phyloP scores from a whole-genome alignment of 176 grass and related monocot genomes.

The Carex kokanica region DNA sequence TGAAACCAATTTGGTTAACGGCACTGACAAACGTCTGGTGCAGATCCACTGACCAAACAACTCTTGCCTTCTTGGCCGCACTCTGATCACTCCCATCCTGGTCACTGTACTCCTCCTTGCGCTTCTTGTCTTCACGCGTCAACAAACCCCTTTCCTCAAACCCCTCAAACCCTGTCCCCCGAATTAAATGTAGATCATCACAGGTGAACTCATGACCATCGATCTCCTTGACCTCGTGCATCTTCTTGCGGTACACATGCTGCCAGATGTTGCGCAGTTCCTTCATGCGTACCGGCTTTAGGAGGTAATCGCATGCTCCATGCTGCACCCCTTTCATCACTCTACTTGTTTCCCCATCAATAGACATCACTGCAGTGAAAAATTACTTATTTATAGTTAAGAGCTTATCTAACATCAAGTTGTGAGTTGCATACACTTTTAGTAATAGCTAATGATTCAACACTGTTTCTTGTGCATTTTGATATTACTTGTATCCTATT shows the following conservation, averaged over 20 bases:
- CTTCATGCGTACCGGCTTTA: constrained; percentile 99
- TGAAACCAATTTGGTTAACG: constrained; percentile 98
- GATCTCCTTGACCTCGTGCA: constrained; percentile 91
- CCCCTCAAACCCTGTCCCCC: constrained; percentile 53
- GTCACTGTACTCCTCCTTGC: constrained; percentile 85
- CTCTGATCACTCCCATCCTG: constrained; percentile 62
- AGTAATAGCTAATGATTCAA: background rate
- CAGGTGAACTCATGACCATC: constrained; percentile 56
- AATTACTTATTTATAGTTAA: constrained; percentile 17
- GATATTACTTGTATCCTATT: constrained; percentile 18
- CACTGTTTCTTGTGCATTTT: background rate
- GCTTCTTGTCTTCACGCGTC: constrained; percentile 42
- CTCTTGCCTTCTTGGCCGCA: constrained; percentile 82
- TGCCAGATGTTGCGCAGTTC: constrained; percentile 99
- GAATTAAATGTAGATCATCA: constrained; percentile 66
- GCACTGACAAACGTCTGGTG: constrained; percentile 97
- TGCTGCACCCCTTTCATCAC: constrained; percentile 99
- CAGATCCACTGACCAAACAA: constrained; percentile 97
- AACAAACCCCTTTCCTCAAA: constrained; percentile 59
- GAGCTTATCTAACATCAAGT: background rate
- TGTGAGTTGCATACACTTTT: background rate
- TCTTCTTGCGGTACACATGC: constrained; percentile 93
- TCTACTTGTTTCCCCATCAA: constrained; percentile 93
- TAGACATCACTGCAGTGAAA: constrained; percentile 93
- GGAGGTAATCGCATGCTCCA: constrained; percentile 95